phyloP scores from a whole-genome alignment of 139 green algal genomes.

The Chlamydomonas sp. region DNA sequence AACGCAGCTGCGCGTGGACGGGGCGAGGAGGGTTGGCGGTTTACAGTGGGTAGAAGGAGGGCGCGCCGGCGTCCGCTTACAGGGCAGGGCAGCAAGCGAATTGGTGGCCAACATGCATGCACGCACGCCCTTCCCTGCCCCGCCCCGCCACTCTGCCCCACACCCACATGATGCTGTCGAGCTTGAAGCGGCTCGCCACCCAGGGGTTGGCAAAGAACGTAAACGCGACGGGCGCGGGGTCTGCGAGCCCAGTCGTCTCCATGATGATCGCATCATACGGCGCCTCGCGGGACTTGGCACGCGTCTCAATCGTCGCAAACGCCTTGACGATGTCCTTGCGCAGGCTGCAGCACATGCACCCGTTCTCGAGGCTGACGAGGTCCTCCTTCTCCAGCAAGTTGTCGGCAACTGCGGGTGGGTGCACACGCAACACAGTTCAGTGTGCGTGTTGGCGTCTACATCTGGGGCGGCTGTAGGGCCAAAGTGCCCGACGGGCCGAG shows the following conservation, averaged over 20 bases:
- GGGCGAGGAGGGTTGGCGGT: too few relatives aligned
- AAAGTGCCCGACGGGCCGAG: too few relatives aligned
- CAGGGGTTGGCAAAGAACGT: slow-evolving; percentile 85
- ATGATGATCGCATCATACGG: slow-evolving; percentile 55
- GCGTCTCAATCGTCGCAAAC: slow-evolving; percentile 58
- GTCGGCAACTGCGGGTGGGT: slow-evolving; percentile 58
- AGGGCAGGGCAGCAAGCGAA: too few relatives aligned
- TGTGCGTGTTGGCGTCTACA: too few relatives aligned
- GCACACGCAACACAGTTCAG: too few relatives aligned
- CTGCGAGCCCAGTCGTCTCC: slow-evolving; percentile 79
- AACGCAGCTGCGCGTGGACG: too few relatives aligned
- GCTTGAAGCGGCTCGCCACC: slow-evolving; percentile 59
- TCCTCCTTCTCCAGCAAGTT: slow-evolving; percentile 74
- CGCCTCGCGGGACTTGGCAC: slow-evolving; percentile 22
- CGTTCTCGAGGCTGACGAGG: slow-evolving; percentile 70
- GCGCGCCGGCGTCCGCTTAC: too few relatives aligned
- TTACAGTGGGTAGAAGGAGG: too few relatives aligned
- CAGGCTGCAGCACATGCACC: slow-evolving; percentile 80
- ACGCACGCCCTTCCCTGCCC: too few relatives aligned
- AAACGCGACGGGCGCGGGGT: slow-evolving; percentile 75
- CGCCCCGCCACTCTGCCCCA: too few relatives aligned
- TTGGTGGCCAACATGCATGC: too few relatives aligned
- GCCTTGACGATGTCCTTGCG: slow-evolving; percentile 75
- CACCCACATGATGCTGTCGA: slow-evolving; percentile 74
- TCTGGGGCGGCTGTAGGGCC: too few relatives aligned